Evolutionary conservation across 2,329 filamentous ascomycete genomes (phyloP), one percentile per base, ranked within the genome.

Genomic region (Hypocreales sp.): DNA sequence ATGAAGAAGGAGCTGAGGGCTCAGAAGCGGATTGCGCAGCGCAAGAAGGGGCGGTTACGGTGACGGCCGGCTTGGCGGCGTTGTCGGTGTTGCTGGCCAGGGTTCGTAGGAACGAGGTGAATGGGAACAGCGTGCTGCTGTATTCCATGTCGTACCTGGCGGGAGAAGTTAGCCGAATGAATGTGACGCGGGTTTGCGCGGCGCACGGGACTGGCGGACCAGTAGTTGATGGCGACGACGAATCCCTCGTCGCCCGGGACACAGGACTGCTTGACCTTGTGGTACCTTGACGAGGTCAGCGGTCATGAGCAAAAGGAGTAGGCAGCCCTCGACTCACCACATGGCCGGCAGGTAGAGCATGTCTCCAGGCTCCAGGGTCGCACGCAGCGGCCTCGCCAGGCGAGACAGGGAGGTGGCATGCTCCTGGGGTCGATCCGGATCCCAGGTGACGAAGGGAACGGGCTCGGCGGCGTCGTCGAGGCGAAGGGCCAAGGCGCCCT

Each of bases 1-100:
- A 72, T 94, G 73, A 94, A 94, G 72, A 95, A 94, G 74, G 90
- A 95, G 61, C 67, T 90, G 29, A 64, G 84, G 48, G 84, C 79
- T 3, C 67, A 87, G 54, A 93, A 93, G 72, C 70, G 86, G 43
- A 47, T 66, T 33, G 48, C 59, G 15, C 84, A 92, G 63, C 80
- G 74, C 58, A 76, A 70, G 60, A 39, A 37, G 25, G 30, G 31
- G 31, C 35, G 30, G 32, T 8, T 5, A 14, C 8, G 14, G 11
- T 8, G 18, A 12, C 19, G 6, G 15, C 15, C 7, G n/a, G 15
- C 18, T 8, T 25, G 18, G 10, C 15, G 9, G 19, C 15, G 15
- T 19, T 27, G 17, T 7, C 10, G 18, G 18, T 20, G 7, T 7
- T 7, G 10, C 18, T 20, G 18, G 18, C 28, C 26, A 40, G 60